Evolutionary conservation across 805 yeast genomes (phyloP).

Genomic region (Saccharomycopsis sp.): DNA sequence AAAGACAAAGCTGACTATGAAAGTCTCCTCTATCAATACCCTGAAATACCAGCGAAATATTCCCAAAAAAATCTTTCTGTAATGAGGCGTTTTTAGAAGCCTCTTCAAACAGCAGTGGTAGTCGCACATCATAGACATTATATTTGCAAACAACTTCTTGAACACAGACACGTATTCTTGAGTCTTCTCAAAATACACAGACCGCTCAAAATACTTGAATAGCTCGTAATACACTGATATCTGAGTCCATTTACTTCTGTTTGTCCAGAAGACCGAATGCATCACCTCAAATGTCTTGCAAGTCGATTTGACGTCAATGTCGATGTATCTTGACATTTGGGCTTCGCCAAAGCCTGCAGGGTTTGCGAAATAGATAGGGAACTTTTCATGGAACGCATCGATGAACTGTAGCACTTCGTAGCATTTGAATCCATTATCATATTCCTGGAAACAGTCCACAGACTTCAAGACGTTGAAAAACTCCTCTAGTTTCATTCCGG

Average conservation of each 20-base stretch:
- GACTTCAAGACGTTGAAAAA: constrained; percentile 13
- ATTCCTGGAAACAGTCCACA: constrained; percentile 18
- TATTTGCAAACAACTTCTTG: constrained; percentile 17
- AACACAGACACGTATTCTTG: constrained; percentile 12
- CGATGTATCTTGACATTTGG: constrained; percentile 7
- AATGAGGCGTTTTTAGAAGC: constrained; percentile 9
- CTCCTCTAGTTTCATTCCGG: constrained; percentile 15
- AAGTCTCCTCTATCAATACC: constrained; percentile 8
- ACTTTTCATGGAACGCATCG: constrained; percentile 13
- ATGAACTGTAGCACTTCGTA: constrained; percentile 18
- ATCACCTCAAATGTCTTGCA: constrained; percentile 15
- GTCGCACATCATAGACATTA: constrained; percentile 8
- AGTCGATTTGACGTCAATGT: constrained; percentile 9
- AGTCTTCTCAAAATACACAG: constrained; percentile 15
- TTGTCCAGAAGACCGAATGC: constrained; percentile 24
- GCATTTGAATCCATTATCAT: constrained; percentile 16
- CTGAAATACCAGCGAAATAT: constrained; percentile 12
- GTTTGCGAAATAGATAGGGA: constrained; percentile 16
- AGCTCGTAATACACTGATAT: constrained; percentile 16
- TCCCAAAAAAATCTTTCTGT: constrained; percentile 14
- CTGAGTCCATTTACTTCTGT: constrained; percentile 6
- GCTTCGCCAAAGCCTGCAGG: constrained; percentile 4
- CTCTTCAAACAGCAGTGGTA: constrained; percentile 4
- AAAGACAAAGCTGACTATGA: constrained; percentile 12
- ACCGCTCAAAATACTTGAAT: constrained; percentile 12